Base-by-base conservation (phyloP, 805 yeast species). In the Candida tallmaniae region DNA sequence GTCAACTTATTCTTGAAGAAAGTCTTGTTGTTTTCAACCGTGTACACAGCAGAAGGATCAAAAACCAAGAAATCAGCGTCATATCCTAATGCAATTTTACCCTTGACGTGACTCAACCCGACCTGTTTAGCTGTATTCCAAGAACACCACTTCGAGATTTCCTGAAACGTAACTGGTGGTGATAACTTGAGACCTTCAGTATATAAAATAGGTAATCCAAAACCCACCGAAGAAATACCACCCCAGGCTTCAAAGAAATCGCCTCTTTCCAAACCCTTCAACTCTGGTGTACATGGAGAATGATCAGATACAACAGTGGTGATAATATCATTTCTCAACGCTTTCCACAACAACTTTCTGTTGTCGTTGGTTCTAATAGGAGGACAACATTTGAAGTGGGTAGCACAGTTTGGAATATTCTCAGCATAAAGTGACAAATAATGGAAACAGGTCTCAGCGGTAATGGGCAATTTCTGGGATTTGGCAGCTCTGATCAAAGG, bases 211-310 rank as follows among this genome's bases (percentile, higher is more conserved):
- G 95, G 84, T 30, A 89, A 68, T 0, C 97, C 97, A 26, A 90
- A 74, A 0, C 97, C 97, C 21, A 89, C 94, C 1, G 95, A 84
- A 2, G 95, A 73, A 26, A 89, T 87, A 7, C 97, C 97, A 23
- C 97, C 97, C 97, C 97, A 89, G 2, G 97, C 95, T 23, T 80
- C 74, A 47, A 89, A 77, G 55, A 89, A 89, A 54, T 89, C 95
- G 26, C 96, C 96, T 40, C 76, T 69, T 8, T 77, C 81, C 34
- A 87, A 66, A 15, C 85, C 83, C 58, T 89, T 89, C 50, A 89
- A 67, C 40, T 86, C 86, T 0, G 97, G 95, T 0, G 96, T 86
- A 60, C 97, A 89, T 2, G 97, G 97, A 4, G 96, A 85, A 60
- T 89, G 97, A 57, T 89, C 97, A 9, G 95, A 83, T 5, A 90